Evolutionary conservation across 805 yeast species (phyloP).

Genomic region (Ogataea parapolymorpha): DNA sequence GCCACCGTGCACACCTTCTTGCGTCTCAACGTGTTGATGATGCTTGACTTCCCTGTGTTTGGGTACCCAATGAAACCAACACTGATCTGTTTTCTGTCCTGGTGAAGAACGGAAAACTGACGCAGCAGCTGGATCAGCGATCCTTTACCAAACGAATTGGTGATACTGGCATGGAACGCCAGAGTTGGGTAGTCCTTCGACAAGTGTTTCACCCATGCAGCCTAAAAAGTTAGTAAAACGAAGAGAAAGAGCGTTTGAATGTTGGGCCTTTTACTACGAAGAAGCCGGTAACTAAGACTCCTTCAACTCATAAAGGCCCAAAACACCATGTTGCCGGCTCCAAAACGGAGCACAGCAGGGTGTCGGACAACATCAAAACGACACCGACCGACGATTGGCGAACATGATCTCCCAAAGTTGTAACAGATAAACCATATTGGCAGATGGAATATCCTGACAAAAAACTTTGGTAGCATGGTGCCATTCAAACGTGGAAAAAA

Average conservation of each 20-base stretch:
- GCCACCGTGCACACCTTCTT: constrained; percentile 97
- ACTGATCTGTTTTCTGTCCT: constrained; percentile 92
- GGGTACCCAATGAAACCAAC: constrained; percentile 98
- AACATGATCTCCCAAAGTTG: constrained; percentile 89
- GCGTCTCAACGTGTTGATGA: constrained; percentile 87
- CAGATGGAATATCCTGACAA: constrained; percentile 67
- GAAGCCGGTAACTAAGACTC: constrained; percentile 29
- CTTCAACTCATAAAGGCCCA: constrained; percentile 86
- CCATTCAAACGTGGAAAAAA: constrained; percentile 9
- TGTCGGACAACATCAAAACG: constrained; percentile 44
- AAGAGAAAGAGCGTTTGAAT: constrained; percentile 26
- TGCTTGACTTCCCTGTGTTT: constrained; percentile 95
- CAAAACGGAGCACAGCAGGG: constrained; percentile 40
- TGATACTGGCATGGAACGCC: constrained; percentile 97
- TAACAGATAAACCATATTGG: constrained; percentile 79
- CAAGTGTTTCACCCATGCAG: constrained; percentile 97
- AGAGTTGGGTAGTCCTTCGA: constrained; percentile 90
- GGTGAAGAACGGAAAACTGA: constrained; percentile 86
- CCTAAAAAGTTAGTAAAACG: constrained; percentile 45
- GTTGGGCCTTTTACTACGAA: constrained; percentile 93
- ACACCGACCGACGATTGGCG: constrained; percentile 46
- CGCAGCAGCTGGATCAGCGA: constrained; percentile 88
- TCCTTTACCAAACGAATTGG: constrained; percentile 97
- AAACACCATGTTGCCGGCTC: constrained; percentile 34
- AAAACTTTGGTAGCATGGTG: constrained; percentile 64